Evolutionary conservation across 2,329 filamentous ascomycete genomes (phyloP), one percentile per base, ranked within the genome.

Genomic region (Aspergillus vadensis): DNA sequence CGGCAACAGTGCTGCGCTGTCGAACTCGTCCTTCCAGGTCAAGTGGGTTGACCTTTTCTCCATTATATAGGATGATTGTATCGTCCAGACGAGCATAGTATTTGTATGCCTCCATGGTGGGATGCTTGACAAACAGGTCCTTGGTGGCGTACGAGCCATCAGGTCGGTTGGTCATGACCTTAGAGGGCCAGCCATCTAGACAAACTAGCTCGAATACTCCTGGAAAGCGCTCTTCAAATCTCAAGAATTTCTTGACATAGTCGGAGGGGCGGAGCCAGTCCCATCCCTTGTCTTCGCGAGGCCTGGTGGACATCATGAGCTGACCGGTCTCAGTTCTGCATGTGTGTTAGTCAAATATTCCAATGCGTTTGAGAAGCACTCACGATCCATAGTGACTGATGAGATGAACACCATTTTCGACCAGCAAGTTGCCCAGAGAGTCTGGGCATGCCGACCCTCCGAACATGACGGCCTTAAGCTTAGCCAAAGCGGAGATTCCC

Each of bases 401-500:
- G 0, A 88, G 72, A 53, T 85, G 81, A 0, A 88, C 82, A 0
- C 84, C 85, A 2, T 79, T 75, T 0, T 77, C 71, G 0, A 85
- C 82, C 0, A 88, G 70, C 2, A 74, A 65, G 63, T 88, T 80
- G 0, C 86, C 86, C 2, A 88, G 74, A 7, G 83, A 82, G 65
- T 88, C 85, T 0, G 86, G 86, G 63, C 84, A 87, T 4, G 81
- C 77, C 15, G 82, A 84, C 0, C 86, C 86, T 2, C 82, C 85
- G 62, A 82, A 87, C 65, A 85, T 77, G 17, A 88, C 84, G 1
- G 85, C 66, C 65, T 85, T 82, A 10, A 82, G 75, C 23, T 74
- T 72, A 0, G 72, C 71, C 15, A 88, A 71, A 2, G 74, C 74
- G 1, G 74, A 67, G 14, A 87, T 78, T 0, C 87, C 88, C 17